Conservation (phyloP, 2,329 filamentous ascomycete genomes). For the Fusarium tuaranense region DNA sequence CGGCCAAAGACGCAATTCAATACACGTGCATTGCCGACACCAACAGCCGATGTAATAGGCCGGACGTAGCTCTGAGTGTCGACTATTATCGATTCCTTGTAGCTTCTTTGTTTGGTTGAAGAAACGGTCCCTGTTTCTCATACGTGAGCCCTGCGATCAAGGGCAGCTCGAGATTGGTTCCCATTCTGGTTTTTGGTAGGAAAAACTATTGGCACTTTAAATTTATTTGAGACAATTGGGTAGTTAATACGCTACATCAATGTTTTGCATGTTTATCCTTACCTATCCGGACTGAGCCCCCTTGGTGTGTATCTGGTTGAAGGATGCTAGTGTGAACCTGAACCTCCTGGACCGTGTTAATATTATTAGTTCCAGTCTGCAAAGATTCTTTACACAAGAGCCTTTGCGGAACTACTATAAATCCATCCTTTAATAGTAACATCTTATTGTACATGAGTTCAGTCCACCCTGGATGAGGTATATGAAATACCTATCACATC, state of each 20-base stretch:
- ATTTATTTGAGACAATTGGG: background rate
- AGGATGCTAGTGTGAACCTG: background rate
- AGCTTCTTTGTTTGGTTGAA: background rate
- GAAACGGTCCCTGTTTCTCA: background rate
- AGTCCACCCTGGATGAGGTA: no score
- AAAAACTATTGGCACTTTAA: background rate
- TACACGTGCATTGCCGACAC: background rate
- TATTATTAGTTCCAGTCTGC: no score
- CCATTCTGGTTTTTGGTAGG: background rate
- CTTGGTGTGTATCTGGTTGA: background rate
- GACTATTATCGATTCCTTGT: accelerated
- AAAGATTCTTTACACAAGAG: no score
- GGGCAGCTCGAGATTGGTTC: background rate
- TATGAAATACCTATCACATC: no score
- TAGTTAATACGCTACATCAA: background rate
- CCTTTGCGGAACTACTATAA: no score
- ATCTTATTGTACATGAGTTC: no score
- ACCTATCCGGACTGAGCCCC: no score
- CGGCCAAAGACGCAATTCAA: background rate
- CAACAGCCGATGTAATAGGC: accelerated
- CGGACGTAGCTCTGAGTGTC: background rate
- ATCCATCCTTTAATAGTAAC: no score
- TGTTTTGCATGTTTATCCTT: background rate
- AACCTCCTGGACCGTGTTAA: no score
- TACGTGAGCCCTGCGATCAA: background rate